phyloP scores from a whole-genome alignment of 495 filamentous ascomycete genomes.

The Penicillium nucicola region DNA sequence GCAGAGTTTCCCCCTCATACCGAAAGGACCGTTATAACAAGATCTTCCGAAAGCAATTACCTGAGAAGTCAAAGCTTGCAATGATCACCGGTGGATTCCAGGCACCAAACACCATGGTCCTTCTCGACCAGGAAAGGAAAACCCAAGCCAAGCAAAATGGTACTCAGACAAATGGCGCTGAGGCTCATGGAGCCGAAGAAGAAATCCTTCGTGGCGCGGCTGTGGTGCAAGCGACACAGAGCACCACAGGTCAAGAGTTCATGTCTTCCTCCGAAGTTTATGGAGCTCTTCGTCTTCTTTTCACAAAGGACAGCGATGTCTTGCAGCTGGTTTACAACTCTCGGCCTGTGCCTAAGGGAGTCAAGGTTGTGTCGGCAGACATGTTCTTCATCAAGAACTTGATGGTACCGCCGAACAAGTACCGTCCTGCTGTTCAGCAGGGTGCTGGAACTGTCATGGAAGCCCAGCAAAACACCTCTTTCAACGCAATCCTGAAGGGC shows the following conservation, averaged over 20 bases:
- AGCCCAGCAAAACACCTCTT: slow-evolving; percentile 77
- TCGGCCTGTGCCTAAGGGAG: slow-evolving; percentile 48
- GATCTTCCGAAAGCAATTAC: slow-evolving; percentile 83
- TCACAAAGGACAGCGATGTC: slow-evolving; percentile 82
- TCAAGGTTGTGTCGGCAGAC: slow-evolving; percentile 60
- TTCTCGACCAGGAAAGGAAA: slow-evolving; percentile 41
- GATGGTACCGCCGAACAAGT: slow-evolving; percentile 87
- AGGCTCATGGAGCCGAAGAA: slow-evolving; percentile 59
- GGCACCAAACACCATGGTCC: slow-evolving; percentile 58
- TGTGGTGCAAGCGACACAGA: slow-evolving; percentile 28
- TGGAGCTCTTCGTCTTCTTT: slow-evolving; percentile 70
- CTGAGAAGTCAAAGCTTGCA: slow-evolving; percentile 63
- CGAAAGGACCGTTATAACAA: slow-evolving; percentile 86
- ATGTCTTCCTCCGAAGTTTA: slow-evolving; percentile 74
- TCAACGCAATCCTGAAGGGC: slow-evolving; percentile 72
- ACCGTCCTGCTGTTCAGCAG: slow-evolving; percentile 81
- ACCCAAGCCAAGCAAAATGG: slow-evolving; percentile 32
- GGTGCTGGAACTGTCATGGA: slow-evolving; percentile 78
- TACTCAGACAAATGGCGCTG: slow-evolving; percentile 25
- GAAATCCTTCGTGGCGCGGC: slow-evolving; percentile 57
- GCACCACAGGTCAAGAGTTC: slow-evolving; percentile 55
- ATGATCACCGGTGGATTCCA: slow-evolving; percentile 71
- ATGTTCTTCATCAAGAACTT: slow-evolving; percentile 92
- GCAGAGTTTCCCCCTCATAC: slow-evolving; percentile 69
- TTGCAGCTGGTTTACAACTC: slow-evolving; percentile 79